Percentiles rank a stretch among this genome's conserved stretches.
These are phyloP conservation scores for Diaporthe velutina DNA, from an alignment of 2,329 filamentous ascomycete genomes.

Conservation along the genomic window DNA sequence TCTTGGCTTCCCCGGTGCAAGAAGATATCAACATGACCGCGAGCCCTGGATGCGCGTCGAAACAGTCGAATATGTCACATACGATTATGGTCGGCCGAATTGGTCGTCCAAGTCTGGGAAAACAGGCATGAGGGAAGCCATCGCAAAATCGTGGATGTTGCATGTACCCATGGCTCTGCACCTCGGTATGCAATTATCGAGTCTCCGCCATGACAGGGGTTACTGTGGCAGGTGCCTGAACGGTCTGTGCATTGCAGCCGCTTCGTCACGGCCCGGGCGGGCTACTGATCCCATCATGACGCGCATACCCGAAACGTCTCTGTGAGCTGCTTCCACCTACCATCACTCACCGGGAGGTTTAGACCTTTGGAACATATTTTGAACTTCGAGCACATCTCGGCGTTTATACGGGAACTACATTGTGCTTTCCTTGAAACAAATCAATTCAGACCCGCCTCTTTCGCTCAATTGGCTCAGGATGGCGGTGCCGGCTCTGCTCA, in stretches of 20 bases:
- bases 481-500: slow-evolving; percentile 79
- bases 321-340: neutral
- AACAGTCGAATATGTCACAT: neutral
- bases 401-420: neutral
- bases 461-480: slow-evolving; percentile 54
- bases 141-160: neutral
- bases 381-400: neutral
- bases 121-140: neutral
- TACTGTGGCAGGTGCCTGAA: neutral
- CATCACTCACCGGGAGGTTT: neutral
- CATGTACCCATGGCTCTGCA: neutral
- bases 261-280: neutral
- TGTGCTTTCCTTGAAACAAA: neutral
- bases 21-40: slow-evolving; percentile 33
- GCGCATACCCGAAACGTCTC: slow-evolving; percentile 34
- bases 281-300: slow-evolving; percentile 35
- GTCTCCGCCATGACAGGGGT: neutral
- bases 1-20: slow-evolving; percentile 21
- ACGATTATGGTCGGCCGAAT: neutral
- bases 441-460: no score
- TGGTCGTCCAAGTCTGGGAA: neutral
- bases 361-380: neutral
- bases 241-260: slow-evolving; percentile 14
- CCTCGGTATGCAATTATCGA: slow-evolving; percentile 27
- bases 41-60: slow-evolving; percentile 20